A percentile compares a stretch with the other conserved stretches of the same genome.
These are phyloP conservation scores for Fusarium xyrophilum DNA, from an alignment of 2,329 filamentous ascomycete genomes.

Conservation along the genomic window DNA sequence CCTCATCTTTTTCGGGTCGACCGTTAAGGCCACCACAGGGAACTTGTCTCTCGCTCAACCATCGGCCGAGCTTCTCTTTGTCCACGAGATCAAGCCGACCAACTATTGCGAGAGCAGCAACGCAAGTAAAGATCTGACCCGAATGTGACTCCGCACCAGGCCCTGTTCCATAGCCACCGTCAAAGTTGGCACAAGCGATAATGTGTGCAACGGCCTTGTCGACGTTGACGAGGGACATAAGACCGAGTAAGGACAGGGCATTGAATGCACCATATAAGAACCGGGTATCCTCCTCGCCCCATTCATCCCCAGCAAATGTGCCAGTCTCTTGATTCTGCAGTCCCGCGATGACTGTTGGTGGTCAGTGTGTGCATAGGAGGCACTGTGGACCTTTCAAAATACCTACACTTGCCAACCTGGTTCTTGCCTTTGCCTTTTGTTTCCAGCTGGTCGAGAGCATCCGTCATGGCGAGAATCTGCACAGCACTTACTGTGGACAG, in stretches of 20 bases:
- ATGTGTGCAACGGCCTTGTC: constrained; percentile 81
- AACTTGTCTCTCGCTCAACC: constrained; percentile 93
- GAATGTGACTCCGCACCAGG: constrained; percentile 94
- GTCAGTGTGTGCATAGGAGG: constrained; percentile 34
- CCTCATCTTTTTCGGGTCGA: constrained; percentile 91
- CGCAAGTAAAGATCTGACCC: constrained; percentile 93
- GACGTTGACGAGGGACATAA: constrained; percentile 77
- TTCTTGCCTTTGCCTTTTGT: constrained; percentile 67
- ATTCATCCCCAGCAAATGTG: constrained; percentile 92
- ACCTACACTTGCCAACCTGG: constrained; percentile 81
- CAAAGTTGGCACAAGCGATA: constrained; percentile 85
- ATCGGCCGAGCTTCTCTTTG: constrained; percentile 80
- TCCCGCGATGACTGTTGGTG: constrained; percentile 70
- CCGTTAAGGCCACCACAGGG: constrained; percentile 90
- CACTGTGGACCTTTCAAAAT: constrained; percentile 11
- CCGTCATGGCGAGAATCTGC: constrained; percentile 86
- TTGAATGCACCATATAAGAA: constrained; percentile 93
- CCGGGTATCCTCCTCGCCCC: constrained; percentile 94
- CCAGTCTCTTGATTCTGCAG: constrained; percentile 83
- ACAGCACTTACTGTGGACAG: constrained; percentile 94
- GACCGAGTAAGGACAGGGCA: constrained; percentile 81
- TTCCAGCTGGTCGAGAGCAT: constrained; percentile 86
- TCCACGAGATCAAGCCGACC: constrained; percentile 82
- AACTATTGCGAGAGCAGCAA: constrained; percentile 85
- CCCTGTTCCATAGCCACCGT: constrained; percentile 89